Conservation (phyloP, 2,329 filamentous ascomycete species). For the Nannizzia gypsea region DNA sequence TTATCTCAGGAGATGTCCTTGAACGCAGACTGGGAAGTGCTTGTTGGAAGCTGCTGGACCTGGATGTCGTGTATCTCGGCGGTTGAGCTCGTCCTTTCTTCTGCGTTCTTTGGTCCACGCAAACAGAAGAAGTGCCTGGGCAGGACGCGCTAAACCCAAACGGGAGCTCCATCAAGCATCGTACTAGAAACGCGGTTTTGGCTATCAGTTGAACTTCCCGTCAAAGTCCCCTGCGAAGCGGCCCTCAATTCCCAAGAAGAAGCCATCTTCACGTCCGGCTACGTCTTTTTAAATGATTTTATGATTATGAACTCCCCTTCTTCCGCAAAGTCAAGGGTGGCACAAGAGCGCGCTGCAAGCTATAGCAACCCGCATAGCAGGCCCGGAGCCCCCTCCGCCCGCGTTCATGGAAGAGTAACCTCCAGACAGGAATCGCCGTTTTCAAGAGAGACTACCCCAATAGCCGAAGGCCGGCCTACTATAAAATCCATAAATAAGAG, state of each 20-base stretch:
- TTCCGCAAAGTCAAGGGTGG: constrained; percentile 26
- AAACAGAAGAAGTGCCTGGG: constrained; percentile 14
- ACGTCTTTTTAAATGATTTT: constrained; percentile 9
- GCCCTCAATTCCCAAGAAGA: not conserved
- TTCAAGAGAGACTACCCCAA: constrained; percentile 15
- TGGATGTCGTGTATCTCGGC: not conserved
- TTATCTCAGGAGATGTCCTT: not conserved
- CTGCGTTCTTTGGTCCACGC: constrained; percentile 11
- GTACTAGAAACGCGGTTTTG: not conserved
- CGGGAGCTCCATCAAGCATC: constrained; percentile 9
- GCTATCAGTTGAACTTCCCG: no score
- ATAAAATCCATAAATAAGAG: constrained; percentile 22
- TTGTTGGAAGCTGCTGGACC: constrained; percentile 6
- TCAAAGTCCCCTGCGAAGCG: not conserved
- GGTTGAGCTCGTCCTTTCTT: not conserved
- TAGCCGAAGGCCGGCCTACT: constrained; percentile 9
- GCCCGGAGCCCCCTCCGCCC: constrained; percentile 31
- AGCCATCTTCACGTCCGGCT: not conserved
- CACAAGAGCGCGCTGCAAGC: constrained; percentile 30
- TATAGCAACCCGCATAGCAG: constrained; percentile 23
- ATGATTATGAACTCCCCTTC: constrained; percentile 18
- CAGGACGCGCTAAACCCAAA: constrained; percentile 18
- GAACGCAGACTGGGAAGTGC: not conserved
- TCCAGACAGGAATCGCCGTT: constrained; percentile 12
- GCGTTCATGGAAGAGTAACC: constrained; percentile 21